phyloP scores from a whole-genome alignment of 2,329 filamentous ascomycete genomes.

The Fusarium poae region DNA sequence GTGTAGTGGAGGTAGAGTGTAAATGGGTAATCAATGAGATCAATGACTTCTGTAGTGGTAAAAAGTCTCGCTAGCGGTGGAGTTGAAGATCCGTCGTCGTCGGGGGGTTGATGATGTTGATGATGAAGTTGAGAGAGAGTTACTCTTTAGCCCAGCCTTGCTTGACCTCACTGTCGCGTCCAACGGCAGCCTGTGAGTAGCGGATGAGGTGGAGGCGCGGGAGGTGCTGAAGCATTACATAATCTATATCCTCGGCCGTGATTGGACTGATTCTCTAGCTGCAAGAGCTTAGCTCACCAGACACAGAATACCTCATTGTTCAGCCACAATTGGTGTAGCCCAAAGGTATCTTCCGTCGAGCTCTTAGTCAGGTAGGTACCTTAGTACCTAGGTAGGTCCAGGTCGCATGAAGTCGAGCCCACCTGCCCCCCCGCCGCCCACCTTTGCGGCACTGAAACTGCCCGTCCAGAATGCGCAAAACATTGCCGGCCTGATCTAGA shows the following conservation, averaged over 20 bases:
- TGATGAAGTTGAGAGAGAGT: slow-evolving; percentile 33
- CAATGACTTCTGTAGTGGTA: background rate
- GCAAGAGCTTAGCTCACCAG: slow-evolving; percentile 33
- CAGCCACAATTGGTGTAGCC: background rate
- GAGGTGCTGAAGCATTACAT: slow-evolving; percentile 46
- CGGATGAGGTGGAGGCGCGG: slow-evolving; percentile 22
- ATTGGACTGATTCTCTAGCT: slow-evolving; percentile 49
- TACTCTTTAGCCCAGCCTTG: slow-evolving; percentile 32
- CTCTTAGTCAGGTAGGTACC: slow-evolving; percentile 10
- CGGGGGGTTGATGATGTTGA: slow-evolving; percentile 22
- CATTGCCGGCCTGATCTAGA: slow-evolving; percentile 10
- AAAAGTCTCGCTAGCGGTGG: background rate
- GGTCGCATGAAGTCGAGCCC: slow-evolving; percentile 22
- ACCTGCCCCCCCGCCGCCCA: slow-evolving; percentile 20
- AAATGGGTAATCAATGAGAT: background rate
- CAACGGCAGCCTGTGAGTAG: slow-evolving; percentile 53
- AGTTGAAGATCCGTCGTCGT: slow-evolving; percentile 1
- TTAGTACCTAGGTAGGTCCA: background rate
- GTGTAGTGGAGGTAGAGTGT: slow-evolving; percentile 32
- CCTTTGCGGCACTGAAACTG: slow-evolving; percentile 30
- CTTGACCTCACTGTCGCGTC: slow-evolving; percentile 52
- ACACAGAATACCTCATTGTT: slow-evolving; percentile 18
- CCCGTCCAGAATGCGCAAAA: slow-evolving; percentile 29
- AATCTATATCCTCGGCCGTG: slow-evolving; percentile 45
- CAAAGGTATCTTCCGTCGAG: slow-evolving; percentile 21